Evolutionary conservation across 164 flowering plant species (phyloP), one percentile per base, ranked within the genome.

Genomic region (Vitis riparia): DNA sequence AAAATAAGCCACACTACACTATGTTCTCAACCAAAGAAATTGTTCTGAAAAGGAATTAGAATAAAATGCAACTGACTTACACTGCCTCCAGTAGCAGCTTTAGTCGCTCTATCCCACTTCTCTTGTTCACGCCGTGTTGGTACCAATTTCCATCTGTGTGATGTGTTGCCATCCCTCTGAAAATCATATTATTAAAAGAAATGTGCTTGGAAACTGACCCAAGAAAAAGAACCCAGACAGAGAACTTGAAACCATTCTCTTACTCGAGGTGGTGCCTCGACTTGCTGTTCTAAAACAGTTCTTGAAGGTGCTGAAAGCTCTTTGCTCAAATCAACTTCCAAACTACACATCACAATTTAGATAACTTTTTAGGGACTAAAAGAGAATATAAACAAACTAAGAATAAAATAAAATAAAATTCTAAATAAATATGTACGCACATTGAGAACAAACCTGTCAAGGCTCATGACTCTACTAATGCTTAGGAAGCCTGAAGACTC

Each of bases 11-110:
- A 37, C 6, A 6, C 44, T 37, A 37, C 44, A 5, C 44, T 37
- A 37, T 37, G 44, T 37, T 37, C 44, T 37, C 44, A 37, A 37
- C 7, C 44, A 37, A 37, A 37, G 44, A 37, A 3, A 37, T 37
- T 6, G 7, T 37, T 37, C 44, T 37, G 44, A 37, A 37, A 37
- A 37, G 44, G 44, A 37, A 37, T 37, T 37, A 6, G 44, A 37
- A 3, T 50, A 14, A 27, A 2, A 23, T 5, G n/a, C 30, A 76
- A 17, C 59, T 12, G 58, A 76, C 89, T 82, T 77, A 89, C 97
- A 82, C 82, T 92, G 77, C 98, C 98, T 59, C 94, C 97, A 11
- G 93, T 92, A 69, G 97, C 88, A 70, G 97, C 96, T 83, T 90
- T 90, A 17, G 71, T 71, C 15, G 98, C 99, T 81, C 84, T 86